phyloP scores from a whole-genome alignment of 108 stramenopile species.

The Hondaea fermentalgiana region DNA sequence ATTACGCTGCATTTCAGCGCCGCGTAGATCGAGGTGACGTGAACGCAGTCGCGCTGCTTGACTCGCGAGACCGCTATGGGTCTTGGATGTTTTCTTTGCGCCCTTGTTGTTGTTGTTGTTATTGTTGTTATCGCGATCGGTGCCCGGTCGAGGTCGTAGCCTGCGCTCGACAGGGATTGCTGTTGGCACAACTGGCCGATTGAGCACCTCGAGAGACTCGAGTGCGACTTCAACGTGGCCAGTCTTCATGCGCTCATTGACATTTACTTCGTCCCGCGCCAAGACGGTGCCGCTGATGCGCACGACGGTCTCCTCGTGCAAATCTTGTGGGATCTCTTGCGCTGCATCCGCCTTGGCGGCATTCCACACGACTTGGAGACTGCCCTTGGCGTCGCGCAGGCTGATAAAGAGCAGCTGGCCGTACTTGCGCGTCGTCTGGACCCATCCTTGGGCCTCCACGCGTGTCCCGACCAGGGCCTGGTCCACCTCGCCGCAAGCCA shows the following conservation, averaged over 20 bases:
- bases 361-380: neutral
- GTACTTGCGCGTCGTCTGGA: neutral
- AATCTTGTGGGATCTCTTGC: neutral
- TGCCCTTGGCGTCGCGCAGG: neutral
- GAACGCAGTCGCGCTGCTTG: neutral
- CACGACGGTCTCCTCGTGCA: neutral
- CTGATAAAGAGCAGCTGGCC: neutral
- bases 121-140: neutral
- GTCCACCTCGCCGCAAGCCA: neutral
- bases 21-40: conserved; percentile 21
- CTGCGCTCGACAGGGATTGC: neutral
- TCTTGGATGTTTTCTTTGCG: neutral
- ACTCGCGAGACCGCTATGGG: neutral
- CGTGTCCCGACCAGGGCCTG: neutral
- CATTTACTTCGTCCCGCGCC: neutral
- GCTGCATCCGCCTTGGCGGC: no score
- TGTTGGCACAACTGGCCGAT: neutral
- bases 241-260: neutral
- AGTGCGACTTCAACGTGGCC: neutral
- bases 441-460: neutral
- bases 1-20: conserved; percentile 24
- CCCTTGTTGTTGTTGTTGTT: neutral
- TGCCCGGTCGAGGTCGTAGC: neutral
- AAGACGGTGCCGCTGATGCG: neutral
- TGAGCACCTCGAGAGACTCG: neutral